phyloP scores from a whole-genome alignment of 441 rosid species.

The Aquilaria agallochum region DNA sequence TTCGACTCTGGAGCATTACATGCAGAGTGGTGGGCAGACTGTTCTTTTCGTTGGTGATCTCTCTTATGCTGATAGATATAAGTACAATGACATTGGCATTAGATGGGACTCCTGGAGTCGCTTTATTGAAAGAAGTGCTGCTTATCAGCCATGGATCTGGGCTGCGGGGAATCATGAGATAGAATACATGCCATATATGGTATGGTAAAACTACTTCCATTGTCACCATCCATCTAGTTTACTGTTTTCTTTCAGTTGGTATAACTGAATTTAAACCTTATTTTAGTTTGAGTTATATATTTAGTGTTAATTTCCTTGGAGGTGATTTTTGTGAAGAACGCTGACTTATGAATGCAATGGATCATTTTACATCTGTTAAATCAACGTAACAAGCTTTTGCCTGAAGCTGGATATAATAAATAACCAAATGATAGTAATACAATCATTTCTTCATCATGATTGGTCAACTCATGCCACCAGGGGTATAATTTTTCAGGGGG shows the following conservation, averaged over 20 bases:
- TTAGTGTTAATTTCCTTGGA: too few species aligned
- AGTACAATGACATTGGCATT: slow-evolving; percentile 47
- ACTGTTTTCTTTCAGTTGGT: too few species aligned
- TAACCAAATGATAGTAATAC: too few species aligned
- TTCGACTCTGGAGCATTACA: slow-evolving; percentile 54
- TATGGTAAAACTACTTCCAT: slow-evolving; percentile 6
- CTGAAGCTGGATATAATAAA: too few species aligned
- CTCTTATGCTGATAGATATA: slow-evolving; percentile 60
- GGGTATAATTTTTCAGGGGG: slow-evolving; percentile 28
- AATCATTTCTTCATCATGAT: too few species aligned
- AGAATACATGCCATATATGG: slow-evolving; percentile 67
- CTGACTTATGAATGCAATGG: too few species aligned
- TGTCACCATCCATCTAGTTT: too few species aligned
- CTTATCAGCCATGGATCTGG: slow-evolving; percentile 73
- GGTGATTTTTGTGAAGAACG: too few species aligned
- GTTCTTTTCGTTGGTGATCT: slow-evolving; percentile 65
- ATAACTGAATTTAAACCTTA: too few species aligned
- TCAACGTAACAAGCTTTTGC: too few species aligned
- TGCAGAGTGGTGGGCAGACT: slow-evolving; percentile 54
- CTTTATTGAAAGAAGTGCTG: slow-evolving; percentile 51
- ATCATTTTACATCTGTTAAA: too few species aligned
- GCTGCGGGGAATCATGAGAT: slow-evolving; percentile 60
- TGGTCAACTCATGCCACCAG: not conserved
- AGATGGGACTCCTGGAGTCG: slow-evolving; percentile 75
- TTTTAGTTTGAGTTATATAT: too few species aligned